phyloP scores from a whole-genome alignment of 1,284 basidiomycete genomes.

The Cutaneotrichosporon mucoides region DNA sequence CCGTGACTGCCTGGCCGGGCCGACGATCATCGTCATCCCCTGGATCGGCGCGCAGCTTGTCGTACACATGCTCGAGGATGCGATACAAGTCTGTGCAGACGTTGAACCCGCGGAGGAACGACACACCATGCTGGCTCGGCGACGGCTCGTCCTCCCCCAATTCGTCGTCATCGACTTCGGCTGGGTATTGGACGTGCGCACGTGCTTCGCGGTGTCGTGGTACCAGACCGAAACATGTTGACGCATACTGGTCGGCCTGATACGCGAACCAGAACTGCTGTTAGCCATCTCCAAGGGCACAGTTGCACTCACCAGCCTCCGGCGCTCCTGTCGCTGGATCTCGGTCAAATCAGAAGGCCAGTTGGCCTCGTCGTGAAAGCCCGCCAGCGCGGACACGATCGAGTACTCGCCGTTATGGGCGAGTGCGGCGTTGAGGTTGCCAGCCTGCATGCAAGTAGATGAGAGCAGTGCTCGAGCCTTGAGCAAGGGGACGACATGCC shows the following conservation, averaged over 20 bases:
- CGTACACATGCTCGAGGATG: not conserved
- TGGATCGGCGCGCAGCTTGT: not conserved
- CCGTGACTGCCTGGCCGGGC: not conserved
- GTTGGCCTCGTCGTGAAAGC: not conserved
- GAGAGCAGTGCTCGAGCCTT: not conserved
- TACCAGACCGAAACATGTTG: not conserved
- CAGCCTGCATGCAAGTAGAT: not conserved
- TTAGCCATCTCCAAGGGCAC: not conserved
- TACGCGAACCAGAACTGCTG: not conserved
- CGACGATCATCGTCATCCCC: not conserved
- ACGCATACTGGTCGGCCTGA: not conserved
- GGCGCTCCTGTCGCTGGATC: not conserved
- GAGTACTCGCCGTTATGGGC: not conserved
- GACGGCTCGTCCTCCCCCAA: not conserved
- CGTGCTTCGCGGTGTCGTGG: not conserved
- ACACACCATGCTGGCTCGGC: not conserved
- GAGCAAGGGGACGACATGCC: not conserved
- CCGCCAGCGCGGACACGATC: not conserved
- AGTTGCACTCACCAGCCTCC: not conserved
- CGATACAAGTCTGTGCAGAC: constrained; percentile 1
- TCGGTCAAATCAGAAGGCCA: not conserved
- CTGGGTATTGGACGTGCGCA: not conserved
- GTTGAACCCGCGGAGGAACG: constrained; percentile 1
- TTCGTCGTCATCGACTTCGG: not conserved
- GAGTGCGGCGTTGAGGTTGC: not conserved